These are phyloP conservation scores for Acanthamoeba culbertsoni DNA, from an alignment of 208 protist species.

Conservation along the genomic window DNA sequence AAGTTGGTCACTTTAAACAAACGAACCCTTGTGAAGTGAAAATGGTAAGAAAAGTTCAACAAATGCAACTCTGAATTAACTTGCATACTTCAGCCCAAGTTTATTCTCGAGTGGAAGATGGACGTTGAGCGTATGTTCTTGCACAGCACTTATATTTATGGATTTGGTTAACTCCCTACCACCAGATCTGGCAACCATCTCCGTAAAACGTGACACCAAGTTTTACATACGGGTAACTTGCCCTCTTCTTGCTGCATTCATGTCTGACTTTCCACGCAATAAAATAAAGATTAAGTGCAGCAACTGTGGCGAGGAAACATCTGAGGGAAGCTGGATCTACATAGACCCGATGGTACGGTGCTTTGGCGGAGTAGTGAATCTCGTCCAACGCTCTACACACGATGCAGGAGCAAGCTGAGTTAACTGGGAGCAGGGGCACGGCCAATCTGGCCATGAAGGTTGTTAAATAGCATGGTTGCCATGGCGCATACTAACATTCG, in stretches of 20 bases:
- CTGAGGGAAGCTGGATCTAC: conserved; percentile 9
- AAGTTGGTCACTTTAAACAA: no score
- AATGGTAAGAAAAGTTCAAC: no score
- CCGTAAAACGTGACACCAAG: neutral
- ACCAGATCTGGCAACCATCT: neutral
- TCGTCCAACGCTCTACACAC: neutral
- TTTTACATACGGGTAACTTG: neutral
- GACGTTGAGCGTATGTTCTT: neutral
- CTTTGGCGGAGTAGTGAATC: neutral
- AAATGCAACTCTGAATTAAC: neutral
- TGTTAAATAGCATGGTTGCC: no score
- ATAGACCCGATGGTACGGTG: neutral
- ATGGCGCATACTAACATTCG: no score
- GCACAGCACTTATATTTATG: neutral
- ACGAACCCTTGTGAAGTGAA: no score
- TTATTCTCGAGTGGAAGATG: conserved; percentile 27
- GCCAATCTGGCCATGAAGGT: conserved; percentile 42
- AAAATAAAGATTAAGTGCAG: neutral
- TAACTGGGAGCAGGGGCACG: neutral
- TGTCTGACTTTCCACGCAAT: neutral
- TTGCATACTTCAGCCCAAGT: neutral
- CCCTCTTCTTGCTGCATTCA: neutral
- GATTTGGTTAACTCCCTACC: neutral
- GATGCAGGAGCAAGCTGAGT: conserved; percentile 11
- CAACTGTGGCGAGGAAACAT: conserved; percentile 22